These are phyloP conservation scores for Alternaria alternata DNA, from an alignment of 2,329 filamentous ascomycete genomes.

Conservation along the genomic window DNA sequence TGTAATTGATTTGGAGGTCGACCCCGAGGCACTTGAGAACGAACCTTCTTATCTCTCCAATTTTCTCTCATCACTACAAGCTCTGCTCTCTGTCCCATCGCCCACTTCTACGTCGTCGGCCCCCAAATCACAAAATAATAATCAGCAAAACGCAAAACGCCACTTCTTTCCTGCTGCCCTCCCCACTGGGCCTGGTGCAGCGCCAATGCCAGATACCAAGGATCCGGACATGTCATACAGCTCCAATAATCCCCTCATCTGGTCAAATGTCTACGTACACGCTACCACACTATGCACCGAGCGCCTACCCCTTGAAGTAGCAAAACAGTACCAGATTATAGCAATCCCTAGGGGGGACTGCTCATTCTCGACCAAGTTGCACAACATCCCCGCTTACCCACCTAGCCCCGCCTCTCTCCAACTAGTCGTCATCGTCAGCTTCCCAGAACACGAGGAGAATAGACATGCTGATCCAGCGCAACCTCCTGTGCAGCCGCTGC, in stretches of 20 bases:
- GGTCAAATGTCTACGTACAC: conserved; percentile 74
- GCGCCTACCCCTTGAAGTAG: conserved; percentile 61
- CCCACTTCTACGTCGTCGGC: conserved; percentile 23
- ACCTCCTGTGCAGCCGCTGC: conserved; percentile 68
- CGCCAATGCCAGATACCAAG: conserved; percentile 70
- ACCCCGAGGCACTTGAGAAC: conserved; percentile 32
- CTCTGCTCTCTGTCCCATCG: conserved; percentile 40
- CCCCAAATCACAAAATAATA: conserved; percentile 11
- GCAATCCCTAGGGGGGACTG: conserved; percentile 84
- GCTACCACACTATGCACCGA: conserved; percentile 71
- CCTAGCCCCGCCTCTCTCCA: conserved; percentile 71
- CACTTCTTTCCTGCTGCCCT: conserved; percentile 58
- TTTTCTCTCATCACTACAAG: conserved; percentile 48
- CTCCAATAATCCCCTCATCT: conserved; percentile 63
- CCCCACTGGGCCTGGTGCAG: conserved; percentile 70
- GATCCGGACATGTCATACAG: conserved; percentile 47
- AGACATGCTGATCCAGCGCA: not conserved
- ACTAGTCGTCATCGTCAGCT: conserved; percentile 80
- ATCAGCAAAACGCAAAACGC: conserved; percentile 29
- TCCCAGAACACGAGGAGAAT: conserved; percentile 58
- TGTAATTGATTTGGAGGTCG: conserved; percentile 34
- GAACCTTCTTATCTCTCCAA: conserved; percentile 45
- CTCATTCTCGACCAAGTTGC: conserved; percentile 82
- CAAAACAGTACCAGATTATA: conserved; percentile 74
- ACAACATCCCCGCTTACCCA: conserved; percentile 81